Conservation (phyloP, 2,329 filamentous ascomycete genomes). For the Coniochaeta sp. region DNA sequence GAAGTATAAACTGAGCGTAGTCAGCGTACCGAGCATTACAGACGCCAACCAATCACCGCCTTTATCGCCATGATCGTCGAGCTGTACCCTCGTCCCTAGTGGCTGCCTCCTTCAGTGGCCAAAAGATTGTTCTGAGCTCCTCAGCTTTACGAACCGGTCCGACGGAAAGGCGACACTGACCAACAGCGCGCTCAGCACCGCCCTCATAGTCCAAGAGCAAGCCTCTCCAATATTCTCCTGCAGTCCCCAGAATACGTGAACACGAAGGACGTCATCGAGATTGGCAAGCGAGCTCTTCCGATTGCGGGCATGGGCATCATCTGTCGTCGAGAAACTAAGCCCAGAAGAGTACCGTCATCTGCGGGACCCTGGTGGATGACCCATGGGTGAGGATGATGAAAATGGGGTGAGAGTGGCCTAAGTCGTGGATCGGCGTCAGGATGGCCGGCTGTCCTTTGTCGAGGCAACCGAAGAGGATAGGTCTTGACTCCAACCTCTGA, state of each 20-base stretch:
- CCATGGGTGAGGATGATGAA: too few relatives aligned
- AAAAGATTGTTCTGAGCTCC: background rate
- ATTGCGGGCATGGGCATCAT: too few relatives aligned
- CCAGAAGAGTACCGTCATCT: background rate
- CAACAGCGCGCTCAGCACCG: background rate
- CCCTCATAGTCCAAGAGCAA: background rate
- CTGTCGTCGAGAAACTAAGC: background rate
- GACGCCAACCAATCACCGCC: background rate
- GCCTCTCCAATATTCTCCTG: background rate
- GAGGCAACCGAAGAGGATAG: too few relatives aligned
- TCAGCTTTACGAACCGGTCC: background rate
- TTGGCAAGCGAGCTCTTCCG: background rate
- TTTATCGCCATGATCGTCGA: background rate
- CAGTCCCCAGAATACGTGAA: background rate
- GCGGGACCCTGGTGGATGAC: too few relatives aligned
- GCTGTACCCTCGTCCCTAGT: background rate
- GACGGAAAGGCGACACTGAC: background rate
- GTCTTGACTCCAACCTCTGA: too few relatives aligned
- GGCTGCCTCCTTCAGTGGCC: background rate
- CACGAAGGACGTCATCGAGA: background rate
- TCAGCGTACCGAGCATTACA: background rate
- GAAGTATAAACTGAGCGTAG: background rate
- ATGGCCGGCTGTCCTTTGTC: background rate
- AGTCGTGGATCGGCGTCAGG: background rate
- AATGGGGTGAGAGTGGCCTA: background rate